phyloP scores from a whole-genome alignment of 495 filamentous ascomycete species.

The Cairneyella variabilis region DNA sequence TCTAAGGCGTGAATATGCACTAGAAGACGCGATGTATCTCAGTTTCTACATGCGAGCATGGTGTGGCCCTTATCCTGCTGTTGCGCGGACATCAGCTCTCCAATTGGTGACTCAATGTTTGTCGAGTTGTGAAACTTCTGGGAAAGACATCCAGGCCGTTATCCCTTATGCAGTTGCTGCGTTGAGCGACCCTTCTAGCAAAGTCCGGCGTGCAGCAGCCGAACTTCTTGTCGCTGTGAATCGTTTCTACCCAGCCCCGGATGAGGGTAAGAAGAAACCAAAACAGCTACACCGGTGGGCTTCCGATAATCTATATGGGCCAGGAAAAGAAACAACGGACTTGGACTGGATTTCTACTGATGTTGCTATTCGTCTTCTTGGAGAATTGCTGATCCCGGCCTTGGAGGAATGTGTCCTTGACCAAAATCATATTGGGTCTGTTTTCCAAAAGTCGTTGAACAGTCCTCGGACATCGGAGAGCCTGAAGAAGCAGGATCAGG shows the following conservation, averaged over 20 bases:
- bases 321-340: conserved; percentile 40
- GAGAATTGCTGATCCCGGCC: conserved; percentile 58
- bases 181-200: conserved; percentile 67
- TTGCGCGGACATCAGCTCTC: conserved; percentile 65
- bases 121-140: conserved; percentile 38
- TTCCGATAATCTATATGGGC: conserved; percentile 53
- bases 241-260: conserved; percentile 25
- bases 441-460: conserved; percentile 56
- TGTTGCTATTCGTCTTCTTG: conserved; percentile 55
- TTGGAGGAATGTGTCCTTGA: conserved; percentile 85
- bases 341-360: conserved; percentile 57
- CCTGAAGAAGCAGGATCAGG: conserved; percentile 41
- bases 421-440: conserved; percentile 53
- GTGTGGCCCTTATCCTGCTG: conserved; percentile 63
- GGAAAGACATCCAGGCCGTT: conserved; percentile 70
- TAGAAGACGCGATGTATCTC: conserved; percentile 61
- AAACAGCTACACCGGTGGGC: conserved; percentile 41
- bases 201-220: conserved; percentile 70
- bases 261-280: conserved; percentile 23
- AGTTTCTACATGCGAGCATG: conserved; percentile 75
- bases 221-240: conserved; percentile 52
- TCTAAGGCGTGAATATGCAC: conserved; percentile 50
- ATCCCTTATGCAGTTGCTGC: conserved; percentile 73
- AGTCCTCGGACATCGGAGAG: conserved; percentile 30
- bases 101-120: conserved; percentile 52